Conservation (phyloP, 2,329 filamentous ascomycete genomes). For the Gremmenia infestans region DNA sequence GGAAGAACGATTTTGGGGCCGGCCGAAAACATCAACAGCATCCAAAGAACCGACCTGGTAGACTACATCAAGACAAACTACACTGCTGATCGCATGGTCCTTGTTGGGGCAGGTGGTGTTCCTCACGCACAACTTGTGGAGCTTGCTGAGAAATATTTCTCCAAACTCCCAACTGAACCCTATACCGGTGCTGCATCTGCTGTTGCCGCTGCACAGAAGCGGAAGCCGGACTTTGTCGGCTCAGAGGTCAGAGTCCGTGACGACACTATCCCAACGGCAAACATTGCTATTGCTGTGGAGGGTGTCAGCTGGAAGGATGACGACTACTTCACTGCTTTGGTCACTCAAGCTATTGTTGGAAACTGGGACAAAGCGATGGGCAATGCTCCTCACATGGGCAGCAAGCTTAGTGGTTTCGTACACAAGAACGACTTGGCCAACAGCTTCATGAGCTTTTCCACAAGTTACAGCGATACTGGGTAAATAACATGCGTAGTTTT, state of each 20-base stretch:
- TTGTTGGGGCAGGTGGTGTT: constrained; percentile 90
- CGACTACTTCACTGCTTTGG: constrained; percentile 97
- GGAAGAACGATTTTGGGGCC: constrained; percentile 97
- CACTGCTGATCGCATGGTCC: constrained; percentile 98
- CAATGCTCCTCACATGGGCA: constrained; percentile 93
- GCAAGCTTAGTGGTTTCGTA: constrained; percentile 93
- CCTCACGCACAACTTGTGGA: constrained; percentile 92
- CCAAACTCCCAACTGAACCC: constrained; percentile 68
- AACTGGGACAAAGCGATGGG: constrained; percentile 99
- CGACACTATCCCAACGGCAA: constrained; percentile 91
- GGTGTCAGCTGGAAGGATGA: constrained; percentile 99
- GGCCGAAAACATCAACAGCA: constrained; percentile 96
- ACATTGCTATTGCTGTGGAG: constrained; percentile 98
- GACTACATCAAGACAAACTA: constrained; percentile 99
- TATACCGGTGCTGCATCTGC: constrained; percentile 67
- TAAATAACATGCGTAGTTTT: constrained; percentile 44
- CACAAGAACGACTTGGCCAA: constrained; percentile 95
- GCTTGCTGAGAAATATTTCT: constrained; percentile 95
- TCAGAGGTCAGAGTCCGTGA: constrained; percentile 95
- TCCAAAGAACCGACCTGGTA: constrained; percentile 82
- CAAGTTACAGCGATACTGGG: constrained; percentile 99
- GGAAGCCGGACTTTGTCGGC: constrained; percentile 90
- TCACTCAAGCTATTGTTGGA: constrained; percentile 96
- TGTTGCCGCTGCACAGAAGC: constrained; percentile 66
- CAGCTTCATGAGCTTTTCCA: constrained; percentile 99